Percentiles rank a stretch among this genome's conserved stretches.
Evolutionary conservation across 1,284 basidiomycete species (phyloP).

Genomic region (Apiotrichum siamense): DNA sequence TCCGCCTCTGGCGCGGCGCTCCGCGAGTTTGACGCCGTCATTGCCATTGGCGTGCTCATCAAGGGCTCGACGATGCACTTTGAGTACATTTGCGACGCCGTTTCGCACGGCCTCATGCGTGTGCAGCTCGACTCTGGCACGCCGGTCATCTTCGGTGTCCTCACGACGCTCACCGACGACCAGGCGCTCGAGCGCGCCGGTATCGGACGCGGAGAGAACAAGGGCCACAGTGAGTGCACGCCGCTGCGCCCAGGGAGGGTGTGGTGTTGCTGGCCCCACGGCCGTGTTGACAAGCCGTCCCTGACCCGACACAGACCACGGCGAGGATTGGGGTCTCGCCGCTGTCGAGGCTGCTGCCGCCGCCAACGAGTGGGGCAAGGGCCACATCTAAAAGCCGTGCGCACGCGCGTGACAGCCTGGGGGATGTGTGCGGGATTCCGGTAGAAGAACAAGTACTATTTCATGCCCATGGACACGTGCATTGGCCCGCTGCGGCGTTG

Average conservation of each 20-base stretch:
- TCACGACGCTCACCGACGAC: conserved; percentile 87
- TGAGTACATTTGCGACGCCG: conserved; percentile 93
- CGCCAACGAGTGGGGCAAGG: conserved; percentile 59
- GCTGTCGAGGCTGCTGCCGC: conserved; percentile 87
- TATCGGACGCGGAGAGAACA: conserved; percentile 50
- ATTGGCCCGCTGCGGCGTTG: too few species aligned
- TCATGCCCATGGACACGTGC: too few species aligned
- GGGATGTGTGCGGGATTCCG: too few species aligned
- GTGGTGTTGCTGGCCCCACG: too few species aligned
- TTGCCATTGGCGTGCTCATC: conserved; percentile 95
- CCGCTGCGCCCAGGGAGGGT: too few species aligned
- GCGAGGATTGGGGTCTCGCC: conserved; percentile 91
- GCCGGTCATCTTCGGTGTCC: conserved; percentile 94
- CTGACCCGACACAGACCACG: conserved; percentile 49
- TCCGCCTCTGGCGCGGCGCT: conserved; percentile 52
- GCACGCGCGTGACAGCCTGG: too few species aligned
- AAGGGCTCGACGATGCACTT: conserved; percentile 98
- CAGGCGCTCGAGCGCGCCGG: conserved; percentile 92
- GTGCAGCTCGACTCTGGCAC: conserved; percentile 86
- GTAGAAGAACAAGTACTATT: too few species aligned
- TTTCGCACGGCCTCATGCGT: conserved; percentile 87
- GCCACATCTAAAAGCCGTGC: conserved; percentile 14
- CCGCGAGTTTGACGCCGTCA: conserved; percentile 83
- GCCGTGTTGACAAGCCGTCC: background rate
- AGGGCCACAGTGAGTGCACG: conserved; percentile 47